Conservation (phyloP, 2,329 filamentous ascomycete species). For the Apiospora pterosperma region DNA sequence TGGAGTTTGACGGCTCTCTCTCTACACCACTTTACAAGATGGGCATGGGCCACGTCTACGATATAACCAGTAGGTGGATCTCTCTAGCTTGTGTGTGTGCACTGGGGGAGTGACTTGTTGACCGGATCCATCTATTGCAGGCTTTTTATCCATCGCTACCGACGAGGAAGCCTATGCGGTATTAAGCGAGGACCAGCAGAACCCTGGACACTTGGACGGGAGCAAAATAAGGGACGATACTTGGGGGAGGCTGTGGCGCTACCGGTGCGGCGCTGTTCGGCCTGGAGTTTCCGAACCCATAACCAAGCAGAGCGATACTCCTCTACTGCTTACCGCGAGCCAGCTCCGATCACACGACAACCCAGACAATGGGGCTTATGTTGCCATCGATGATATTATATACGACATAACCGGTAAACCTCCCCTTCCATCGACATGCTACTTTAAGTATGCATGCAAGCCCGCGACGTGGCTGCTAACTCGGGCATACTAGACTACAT, state of each 20-base stretch:
- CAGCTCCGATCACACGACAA: not conserved
- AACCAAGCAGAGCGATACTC: not conserved
- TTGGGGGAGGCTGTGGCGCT: fast-evolving
- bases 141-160: not conserved
- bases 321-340: not conserved
- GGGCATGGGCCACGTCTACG: not conserved
- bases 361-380: not conserved
- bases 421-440: no score
- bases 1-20: not conserved
- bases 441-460: no score
- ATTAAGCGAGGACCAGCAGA: not conserved
- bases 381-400: not conserved
- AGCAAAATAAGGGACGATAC: not conserved
- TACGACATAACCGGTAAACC: not conserved
- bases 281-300: not conserved
- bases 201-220: not conserved
- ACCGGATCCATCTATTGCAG: not conserved
- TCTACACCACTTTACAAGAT: not conserved
- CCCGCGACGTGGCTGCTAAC: no score
- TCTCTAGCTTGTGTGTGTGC: not conserved
- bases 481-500: not conserved
- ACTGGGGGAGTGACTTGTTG: not conserved
- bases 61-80: not conserved
- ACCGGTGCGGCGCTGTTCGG: not conserved
- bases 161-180: not conserved